Evolutionary conservation across 2,329 filamentous ascomycete genomes (phyloP), one percentile per base, ranked within the genome.

Genomic region (Polychaeton citri): DNA sequence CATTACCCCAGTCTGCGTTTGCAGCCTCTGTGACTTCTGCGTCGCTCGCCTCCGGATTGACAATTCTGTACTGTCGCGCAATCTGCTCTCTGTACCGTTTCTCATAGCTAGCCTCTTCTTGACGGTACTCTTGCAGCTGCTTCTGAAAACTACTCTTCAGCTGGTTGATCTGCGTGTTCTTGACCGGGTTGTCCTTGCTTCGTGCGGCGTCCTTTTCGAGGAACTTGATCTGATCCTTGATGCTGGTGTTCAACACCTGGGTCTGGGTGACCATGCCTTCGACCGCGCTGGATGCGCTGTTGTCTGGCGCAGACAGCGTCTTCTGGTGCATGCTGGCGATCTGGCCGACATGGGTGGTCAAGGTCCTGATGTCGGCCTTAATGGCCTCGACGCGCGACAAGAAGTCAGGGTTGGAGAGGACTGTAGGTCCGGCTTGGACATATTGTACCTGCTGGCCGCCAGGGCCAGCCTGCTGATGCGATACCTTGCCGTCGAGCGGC

Each of bases 201-300:
- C 75, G 74, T 54, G 69, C 65, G 32, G 77, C 72, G 57, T 88
- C 82, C 41, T 63, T 66, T 61, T 86, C 81, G 37, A 88, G 68
- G 47, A 71, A 72, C 59, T 81, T 82, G 65, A 88, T 81, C 61
- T 82, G 76, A 53, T 83, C 77, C 54, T 81, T 79, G 65, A 88
- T 83, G 44, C 72, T 67, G n/a, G 72, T 76, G 62, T 82, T 85
- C 51, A 78, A 71, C 44, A 76, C 63, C 56, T 83, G 78, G 4
- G 81, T 85, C 48, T 82, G 68, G 32, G 76, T 66, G 38, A 84
- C 72, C 36, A 80, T 67, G 48, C 71, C 66, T 58, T 87, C 77
- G 17, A 84, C 68, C 58, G 76, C 71, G 33, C 56, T 54, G 8
- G 63, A 53, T 42, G 49, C 42, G 20, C 40, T 38, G 45, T 53